phyloP scores from a whole-genome alignment of 306 rosid genomes.

The Arachis hypogaea region DNA sequence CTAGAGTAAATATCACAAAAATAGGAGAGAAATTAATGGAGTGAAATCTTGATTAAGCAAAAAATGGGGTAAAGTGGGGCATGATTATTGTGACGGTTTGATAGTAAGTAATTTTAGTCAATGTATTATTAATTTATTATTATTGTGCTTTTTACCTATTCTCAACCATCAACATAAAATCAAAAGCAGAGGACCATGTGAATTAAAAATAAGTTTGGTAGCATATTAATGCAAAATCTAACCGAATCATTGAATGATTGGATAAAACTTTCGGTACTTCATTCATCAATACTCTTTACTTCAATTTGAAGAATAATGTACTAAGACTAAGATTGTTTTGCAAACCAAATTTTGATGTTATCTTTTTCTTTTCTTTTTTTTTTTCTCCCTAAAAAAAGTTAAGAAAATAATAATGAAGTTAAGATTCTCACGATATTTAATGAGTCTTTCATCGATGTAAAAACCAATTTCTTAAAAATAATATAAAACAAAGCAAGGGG shows the following conservation, averaged over 20 bases:
- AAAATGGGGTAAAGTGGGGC: slow-evolving; percentile 4
- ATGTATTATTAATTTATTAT: background rate
- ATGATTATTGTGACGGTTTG: slow-evolving; percentile 33
- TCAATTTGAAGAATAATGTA: slow-evolving; percentile 27
- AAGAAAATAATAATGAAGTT: background rate
- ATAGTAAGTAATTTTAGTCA: background rate
- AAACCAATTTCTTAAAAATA: background rate
- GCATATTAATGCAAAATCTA: slow-evolving; percentile 11
- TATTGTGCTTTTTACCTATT: slow-evolving; percentile 11
- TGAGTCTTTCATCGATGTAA: background rate
- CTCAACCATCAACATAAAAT: slow-evolving; percentile 20
- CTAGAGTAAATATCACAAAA: too few relatives aligned
- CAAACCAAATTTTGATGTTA: background rate
- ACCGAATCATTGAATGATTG: slow-evolving; percentile 2
- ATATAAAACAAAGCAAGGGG: too few relatives aligned
- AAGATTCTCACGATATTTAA: background rate
- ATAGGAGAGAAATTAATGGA: background rate
- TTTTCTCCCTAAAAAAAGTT: background rate
- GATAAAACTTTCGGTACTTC: slow-evolving; percentile 7
- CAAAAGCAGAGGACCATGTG: slow-evolving; percentile 15
- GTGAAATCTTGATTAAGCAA: slow-evolving; percentile 14
- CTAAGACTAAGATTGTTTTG: background rate
- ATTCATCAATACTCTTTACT: slow-evolving; percentile 28
- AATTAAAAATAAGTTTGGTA: slow-evolving; percentile 17
- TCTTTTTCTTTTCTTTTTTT: background rate